Evolutionary conservation across 345 rosid genomes (phyloP).

Genomic region (Mangifera indica): DNA sequence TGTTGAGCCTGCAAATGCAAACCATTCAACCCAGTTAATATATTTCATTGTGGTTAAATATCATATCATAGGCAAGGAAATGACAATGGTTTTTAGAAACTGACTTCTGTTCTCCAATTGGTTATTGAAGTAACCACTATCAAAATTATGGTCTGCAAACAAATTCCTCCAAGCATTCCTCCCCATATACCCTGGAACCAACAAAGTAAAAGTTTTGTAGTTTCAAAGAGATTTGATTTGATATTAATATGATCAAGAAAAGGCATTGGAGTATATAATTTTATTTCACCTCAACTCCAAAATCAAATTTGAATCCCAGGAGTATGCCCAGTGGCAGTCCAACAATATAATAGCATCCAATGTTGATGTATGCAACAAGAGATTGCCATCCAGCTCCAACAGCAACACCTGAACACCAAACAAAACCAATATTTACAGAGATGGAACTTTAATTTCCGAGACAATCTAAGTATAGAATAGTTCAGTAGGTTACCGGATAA

Average conservation of each 20-base stretch:
- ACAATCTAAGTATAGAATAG: too few relatives aligned
- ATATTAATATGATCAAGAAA: too few relatives aligned
- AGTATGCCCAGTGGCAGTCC: slow-evolving; percentile 87
- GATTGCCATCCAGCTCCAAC: slow-evolving; percentile 98
- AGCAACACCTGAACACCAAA: slow-evolving; percentile 63
- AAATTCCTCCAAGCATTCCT: slow-evolving; percentile 89
- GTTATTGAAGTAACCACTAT: slow-evolving; percentile 59
- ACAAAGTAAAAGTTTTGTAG: background rate
- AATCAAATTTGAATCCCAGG: slow-evolving; percentile 69
- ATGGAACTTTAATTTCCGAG: background rate
- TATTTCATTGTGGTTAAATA: background rate
- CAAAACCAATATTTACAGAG: background rate
- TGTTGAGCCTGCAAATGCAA: slow-evolving; percentile 54
- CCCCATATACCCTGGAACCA: slow-evolving; percentile 84
- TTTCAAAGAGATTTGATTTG: too few relatives aligned
- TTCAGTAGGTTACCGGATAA: too few relatives aligned
- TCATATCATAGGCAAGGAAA: background rate
- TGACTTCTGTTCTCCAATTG: slow-evolving; percentile 79
- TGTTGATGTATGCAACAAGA: slow-evolving; percentile 80
- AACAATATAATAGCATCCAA: slow-evolving; percentile 73
- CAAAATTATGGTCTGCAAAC: slow-evolving; percentile 67
- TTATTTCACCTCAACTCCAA: slow-evolving; percentile 59
- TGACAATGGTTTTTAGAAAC: slow-evolving; percentile 13
- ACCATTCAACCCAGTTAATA: background rate
- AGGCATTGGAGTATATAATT: background rate